phyloP scores from a whole-genome alignment of 257 asterid genomes.

The Striga asiatica region DNA sequence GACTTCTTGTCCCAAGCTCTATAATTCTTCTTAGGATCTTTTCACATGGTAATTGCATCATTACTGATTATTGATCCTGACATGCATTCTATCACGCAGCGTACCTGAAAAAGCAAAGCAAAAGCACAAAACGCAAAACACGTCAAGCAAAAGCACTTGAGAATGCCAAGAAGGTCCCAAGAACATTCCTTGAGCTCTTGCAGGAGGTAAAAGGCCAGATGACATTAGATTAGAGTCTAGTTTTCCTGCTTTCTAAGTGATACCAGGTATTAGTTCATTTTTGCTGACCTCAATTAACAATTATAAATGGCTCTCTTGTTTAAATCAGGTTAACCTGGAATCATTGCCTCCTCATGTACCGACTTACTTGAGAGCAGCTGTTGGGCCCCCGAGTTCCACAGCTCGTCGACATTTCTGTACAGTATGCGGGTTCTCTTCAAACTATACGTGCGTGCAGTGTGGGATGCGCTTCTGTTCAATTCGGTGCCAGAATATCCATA shows the following conservation, averaged over 20 bases:
- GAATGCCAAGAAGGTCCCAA: constrained; percentile 86
- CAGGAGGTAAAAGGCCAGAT: constrained; percentile 50
- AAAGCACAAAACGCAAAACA: constrained; percentile 72
- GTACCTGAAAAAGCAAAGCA: constrained; percentile 67
- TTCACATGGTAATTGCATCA: background rate
- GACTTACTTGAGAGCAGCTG: constrained; percentile 81
- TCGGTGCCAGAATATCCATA: constrained; percentile 75
- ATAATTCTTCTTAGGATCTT: background rate
- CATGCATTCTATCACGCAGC: constrained; percentile 24
- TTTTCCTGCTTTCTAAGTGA: constrained; percentile 1
- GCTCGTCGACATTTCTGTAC: constrained; percentile 86
- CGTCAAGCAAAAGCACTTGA: constrained; percentile 96
- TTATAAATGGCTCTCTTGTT: constrained; percentile 6
- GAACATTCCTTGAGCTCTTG: constrained; percentile 83
- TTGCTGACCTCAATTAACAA: background rate
- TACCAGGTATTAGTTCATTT: background rate
- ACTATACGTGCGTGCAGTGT: constrained; percentile 75
- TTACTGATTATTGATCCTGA: background rate
- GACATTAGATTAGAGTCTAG: background rate
- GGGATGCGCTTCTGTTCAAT: constrained; percentile 90
- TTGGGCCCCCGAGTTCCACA: constrained; percentile 86
- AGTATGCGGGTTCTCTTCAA: constrained; percentile 74
- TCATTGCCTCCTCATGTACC: constrained; percentile 80
- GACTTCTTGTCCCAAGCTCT: too few species aligned
- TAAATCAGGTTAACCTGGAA: constrained; percentile 71